Evolutionary conservation across 305 asterid species (phyloP).

Genomic region (Fraxinus xanthoxyloides): DNA sequence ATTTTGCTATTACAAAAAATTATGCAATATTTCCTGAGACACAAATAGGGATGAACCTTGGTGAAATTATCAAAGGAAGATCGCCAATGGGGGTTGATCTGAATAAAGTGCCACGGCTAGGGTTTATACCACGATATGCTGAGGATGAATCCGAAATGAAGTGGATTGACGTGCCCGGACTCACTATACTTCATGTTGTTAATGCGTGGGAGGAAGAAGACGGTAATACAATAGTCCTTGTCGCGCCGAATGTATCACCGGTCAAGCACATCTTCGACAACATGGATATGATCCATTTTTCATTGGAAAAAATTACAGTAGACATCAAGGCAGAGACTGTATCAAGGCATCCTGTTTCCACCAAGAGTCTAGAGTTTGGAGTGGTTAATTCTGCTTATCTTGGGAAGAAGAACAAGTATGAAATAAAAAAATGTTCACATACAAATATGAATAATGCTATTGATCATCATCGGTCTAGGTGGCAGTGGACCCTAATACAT

Average conservation of each 20-base stretch:
- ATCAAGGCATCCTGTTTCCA: conserved; percentile 34
- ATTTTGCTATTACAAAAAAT: conserved; percentile 52
- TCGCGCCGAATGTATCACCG: conserved; percentile 46
- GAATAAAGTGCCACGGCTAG: conserved; percentile 38
- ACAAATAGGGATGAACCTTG: conserved; percentile 45
- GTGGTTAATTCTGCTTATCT: conserved; percentile 59
- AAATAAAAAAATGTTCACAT: too few relatives aligned
- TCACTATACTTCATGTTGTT: conserved; percentile 49
- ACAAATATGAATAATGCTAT: too few relatives aligned
- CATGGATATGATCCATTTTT: conserved; percentile 47
- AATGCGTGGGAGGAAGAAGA: conserved; percentile 86
- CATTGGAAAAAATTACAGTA: conserved; percentile 48
- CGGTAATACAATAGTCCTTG: conserved; percentile 55
- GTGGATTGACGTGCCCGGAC: conserved; percentile 64
- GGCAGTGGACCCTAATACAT: too few relatives aligned
- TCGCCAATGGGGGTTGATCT: conserved; percentile 36
- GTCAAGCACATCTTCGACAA: conserved; percentile 49
- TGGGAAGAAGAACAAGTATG: conserved; percentile 52
- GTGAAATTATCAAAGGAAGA: conserved; percentile 36
- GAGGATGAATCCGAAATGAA: conserved; percentile 47
- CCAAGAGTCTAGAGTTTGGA: conserved; percentile 49
- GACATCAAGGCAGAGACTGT: conserved; percentile 40
- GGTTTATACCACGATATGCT: conserved; percentile 42
- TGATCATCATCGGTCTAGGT: too few relatives aligned
- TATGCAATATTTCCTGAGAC: conserved; percentile 56